phyloP scores from a whole-genome alignment of 345 rosid genomes.

The Eucalyptus sideroxylon region DNA sequence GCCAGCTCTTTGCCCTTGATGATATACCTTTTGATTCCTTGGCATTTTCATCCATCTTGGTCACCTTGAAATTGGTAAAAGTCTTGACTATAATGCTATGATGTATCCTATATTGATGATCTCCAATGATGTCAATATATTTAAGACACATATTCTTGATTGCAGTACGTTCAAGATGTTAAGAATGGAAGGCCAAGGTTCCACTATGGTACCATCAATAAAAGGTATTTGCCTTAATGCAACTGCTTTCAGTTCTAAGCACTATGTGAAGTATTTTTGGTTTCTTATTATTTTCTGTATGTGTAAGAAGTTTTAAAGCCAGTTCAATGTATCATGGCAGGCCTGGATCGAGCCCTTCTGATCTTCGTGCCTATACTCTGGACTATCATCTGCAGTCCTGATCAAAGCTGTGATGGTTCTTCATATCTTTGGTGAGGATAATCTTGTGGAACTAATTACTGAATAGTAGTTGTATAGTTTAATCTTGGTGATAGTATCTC shows the following conservation, averaged over 20 bases:
- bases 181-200: constrained; percentile 50
- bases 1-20: constrained; percentile 64
- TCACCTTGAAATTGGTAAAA: constrained; percentile 73
- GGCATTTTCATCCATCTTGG: constrained; percentile 89
- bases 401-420: background rate
- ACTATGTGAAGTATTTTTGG: background rate
- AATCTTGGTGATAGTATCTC: background rate
- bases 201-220: constrained; percentile 89
- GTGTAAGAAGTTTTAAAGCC: background rate
- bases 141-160: background rate
- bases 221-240: constrained; percentile 33
- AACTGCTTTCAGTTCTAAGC: background rate
- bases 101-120: background rate
- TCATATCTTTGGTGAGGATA: background rate
- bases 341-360: constrained; percentile 91
- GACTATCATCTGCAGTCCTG: constrained; percentile 67
- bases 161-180: constrained; percentile 78
- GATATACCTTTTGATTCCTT: constrained; percentile 85
- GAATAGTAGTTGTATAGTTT: background rate
- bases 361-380: constrained; percentile 66
- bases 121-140: background rate
- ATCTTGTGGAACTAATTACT: background rate
- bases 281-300: background rate
- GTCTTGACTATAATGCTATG: background rate
- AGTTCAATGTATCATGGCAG: constrained; percentile 18